phyloP scores from a whole-genome alignment of 306 rosid genomes.

The Cucumis sativus region Cucumber_9930_V3 NC_026660.2:2028001-2028500 shows the following conservation, averaged over 20 bases:
- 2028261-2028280: background rate
- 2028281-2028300: background rate
- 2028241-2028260: background rate
- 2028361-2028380: conserved; percentile 25
- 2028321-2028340: conserved; percentile 45
- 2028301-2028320: conserved; percentile 28
- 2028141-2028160: conserved; percentile 44
- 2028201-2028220: conserved; percentile 47
- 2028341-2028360: conserved; percentile 29
- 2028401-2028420: conserved; percentile 38
- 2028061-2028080: background rate
- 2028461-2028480: background rate
- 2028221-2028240: background rate
- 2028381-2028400: conserved; percentile 27
- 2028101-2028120: background rate
- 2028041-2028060: conserved; percentile 35
- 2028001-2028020: conserved; percentile 80
- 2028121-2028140: conserved; percentile 30
- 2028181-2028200: conserved; percentile 46
- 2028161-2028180: conserved; percentile 42
- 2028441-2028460: background rate
- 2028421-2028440: conserved; percentile 30
- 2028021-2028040: conserved; percentile 77
- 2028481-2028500: background rate
- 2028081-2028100: background rate